These are phyloP conservation scores for Aspergillaceae sp. DNA, from an alignment of 2,329 filamentous ascomycete genomes.

Conservation along the genomic window DNA sequence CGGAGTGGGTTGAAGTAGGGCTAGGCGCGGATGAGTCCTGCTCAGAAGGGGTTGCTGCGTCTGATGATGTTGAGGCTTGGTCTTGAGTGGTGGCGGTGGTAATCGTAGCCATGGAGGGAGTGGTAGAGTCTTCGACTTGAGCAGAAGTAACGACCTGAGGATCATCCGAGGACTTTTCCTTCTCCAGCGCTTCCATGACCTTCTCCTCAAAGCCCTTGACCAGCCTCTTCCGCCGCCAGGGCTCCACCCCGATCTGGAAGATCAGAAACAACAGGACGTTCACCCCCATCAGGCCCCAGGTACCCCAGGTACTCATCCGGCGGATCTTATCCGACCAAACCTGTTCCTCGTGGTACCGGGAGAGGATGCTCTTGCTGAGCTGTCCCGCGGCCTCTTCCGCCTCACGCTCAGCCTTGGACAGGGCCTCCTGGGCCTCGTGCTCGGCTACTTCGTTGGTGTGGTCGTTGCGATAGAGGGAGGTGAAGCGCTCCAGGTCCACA, in stretches of 20 bases:
- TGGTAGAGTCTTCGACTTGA: no score
- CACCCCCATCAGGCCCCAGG: constrained; percentile 94
- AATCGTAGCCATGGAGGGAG: no score
- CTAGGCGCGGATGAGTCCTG: neutral
- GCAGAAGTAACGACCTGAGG: neutral
- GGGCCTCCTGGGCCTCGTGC: constrained; percentile 57
- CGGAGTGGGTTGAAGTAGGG: no score
- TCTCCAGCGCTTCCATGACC: constrained; percentile 60
- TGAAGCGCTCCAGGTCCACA: constrained; percentile 86
- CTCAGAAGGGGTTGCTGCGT: neutral
- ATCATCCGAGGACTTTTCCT: constrained; percentile 41
- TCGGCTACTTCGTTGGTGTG: constrained; percentile 88
- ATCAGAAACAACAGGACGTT: constrained; percentile 84
- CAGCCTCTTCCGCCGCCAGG: constrained; percentile 74
- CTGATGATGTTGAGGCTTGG: neutral
- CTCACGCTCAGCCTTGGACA: constrained; percentile 67
- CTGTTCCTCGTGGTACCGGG: constrained; percentile 95
- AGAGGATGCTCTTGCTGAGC: constrained; percentile 74
- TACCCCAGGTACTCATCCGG: constrained; percentile 95
- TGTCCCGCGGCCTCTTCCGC: constrained; percentile 68
- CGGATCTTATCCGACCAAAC: constrained; percentile 98
- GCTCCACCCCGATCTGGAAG: constrained; percentile 83
- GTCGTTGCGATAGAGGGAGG: constrained; percentile 79
- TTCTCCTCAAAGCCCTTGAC: constrained; percentile 76
- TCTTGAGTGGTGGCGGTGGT: neutral